Conservation (phyloP, 2,329 filamentous ascomycete genomes). For the Epichloe coenophiala region DNA sequence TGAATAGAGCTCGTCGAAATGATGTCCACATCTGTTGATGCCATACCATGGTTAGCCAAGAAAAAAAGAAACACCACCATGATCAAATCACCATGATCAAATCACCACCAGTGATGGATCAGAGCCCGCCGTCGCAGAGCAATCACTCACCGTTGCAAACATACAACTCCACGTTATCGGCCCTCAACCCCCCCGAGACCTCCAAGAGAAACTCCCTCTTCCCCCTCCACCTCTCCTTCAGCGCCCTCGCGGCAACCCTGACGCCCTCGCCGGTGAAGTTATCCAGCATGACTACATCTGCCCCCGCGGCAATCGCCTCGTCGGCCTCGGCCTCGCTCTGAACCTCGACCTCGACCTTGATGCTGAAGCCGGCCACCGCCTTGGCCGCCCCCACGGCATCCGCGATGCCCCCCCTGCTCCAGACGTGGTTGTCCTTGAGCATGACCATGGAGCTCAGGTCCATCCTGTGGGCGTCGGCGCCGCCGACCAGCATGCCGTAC, state of each 20-base stretch:
- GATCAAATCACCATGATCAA: no score
- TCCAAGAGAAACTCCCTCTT: constrained; percentile 69
- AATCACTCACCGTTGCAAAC: constrained; percentile 48
- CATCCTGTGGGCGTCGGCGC: constrained; percentile 81
- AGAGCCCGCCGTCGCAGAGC: no score
- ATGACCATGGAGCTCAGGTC: constrained; percentile 93
- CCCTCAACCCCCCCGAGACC: constrained; percentile 79
- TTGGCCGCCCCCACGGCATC: constrained; percentile 76
- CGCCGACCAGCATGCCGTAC: constrained; percentile 92
- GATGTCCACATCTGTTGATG: constrained; percentile 65
- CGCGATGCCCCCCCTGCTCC: constrained; percentile 76
- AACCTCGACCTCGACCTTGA: constrained; percentile 95
- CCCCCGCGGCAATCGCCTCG: constrained; percentile 79
- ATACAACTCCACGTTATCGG: constrained; percentile 71
- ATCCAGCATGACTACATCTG: constrained; percentile 94
- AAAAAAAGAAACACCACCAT: no score
- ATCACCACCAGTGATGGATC: no score
- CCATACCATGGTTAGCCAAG: not conserved
- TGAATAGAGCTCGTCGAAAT: constrained; percentile 95
- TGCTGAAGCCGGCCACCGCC: constrained; percentile 70
- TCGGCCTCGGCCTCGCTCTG: constrained; percentile 79
- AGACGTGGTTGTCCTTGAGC: constrained; percentile 98
- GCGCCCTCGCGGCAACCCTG: constrained; percentile 53
- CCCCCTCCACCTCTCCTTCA: constrained; percentile 72
- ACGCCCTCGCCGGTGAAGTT: constrained; percentile 80